Evolutionary conservation across 306 rosid genomes (phyloP).

Genomic region (Fragaria ananassa): DNA sequence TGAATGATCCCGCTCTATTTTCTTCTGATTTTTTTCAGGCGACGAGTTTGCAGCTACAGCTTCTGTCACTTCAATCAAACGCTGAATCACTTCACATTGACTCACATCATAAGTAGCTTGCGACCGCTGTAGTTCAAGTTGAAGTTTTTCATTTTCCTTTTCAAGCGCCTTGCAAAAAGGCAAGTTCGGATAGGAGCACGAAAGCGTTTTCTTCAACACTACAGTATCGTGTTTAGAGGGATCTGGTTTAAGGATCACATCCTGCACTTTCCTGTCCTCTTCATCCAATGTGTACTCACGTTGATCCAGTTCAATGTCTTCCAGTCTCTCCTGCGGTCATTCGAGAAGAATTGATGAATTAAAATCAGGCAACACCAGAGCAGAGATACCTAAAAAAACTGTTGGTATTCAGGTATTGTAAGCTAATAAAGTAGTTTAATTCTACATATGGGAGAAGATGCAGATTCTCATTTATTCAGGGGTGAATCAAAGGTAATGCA

Average conservation of each 20-base stretch:
- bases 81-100: constrained; percentile 95
- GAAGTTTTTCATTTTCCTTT: constrained; percentile 92
- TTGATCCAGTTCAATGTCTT: constrained; percentile 84
- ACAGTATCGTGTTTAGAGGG: constrained; percentile 65
- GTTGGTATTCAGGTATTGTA: neutral
- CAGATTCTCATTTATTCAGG: constrained; percentile 15
- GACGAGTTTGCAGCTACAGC: constrained; percentile 57
- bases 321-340: constrained; percentile 78
- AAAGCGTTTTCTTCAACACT: constrained; percentile 85
- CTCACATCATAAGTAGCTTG: constrained; percentile 72
- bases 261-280: constrained; percentile 79
- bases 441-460: neutral
- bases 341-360: constrained; percentile 17
- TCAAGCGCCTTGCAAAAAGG: constrained; percentile 71
- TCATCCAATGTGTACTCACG: constrained; percentile 95
- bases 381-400: constrained; percentile 12
- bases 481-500: constrained; percentile 6
- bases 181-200: constrained; percentile 88
- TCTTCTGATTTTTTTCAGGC: constrained; percentile 53
- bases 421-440: constrained; percentile 1
- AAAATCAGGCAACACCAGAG: constrained; percentile 17
- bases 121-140: constrained; percentile 79
- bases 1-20: constrained; percentile 46
- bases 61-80: constrained; percentile 81
- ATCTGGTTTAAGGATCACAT: constrained; percentile 83